phyloP scores from a whole-genome alignment of 2,329 filamentous ascomycete genomes.

The Taxawa tesnikishii region DNA sequence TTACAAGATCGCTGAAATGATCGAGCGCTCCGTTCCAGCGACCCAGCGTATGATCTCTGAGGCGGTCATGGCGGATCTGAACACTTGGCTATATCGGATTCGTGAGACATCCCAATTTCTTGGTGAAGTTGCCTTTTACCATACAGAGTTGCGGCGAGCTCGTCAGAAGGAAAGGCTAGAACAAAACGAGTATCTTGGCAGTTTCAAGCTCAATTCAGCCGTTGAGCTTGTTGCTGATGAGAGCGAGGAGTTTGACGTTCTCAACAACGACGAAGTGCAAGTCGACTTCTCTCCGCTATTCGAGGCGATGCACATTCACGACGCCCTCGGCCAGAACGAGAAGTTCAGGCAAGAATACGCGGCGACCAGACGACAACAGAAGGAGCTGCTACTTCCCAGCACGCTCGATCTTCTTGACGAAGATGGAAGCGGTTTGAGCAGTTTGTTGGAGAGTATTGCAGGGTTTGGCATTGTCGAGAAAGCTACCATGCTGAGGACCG shows the following conservation, averaged over 20 bases:
- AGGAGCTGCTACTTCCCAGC: constrained; percentile 72
- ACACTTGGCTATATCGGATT: constrained; percentile 92
- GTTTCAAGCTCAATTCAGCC: constrained; percentile 88
- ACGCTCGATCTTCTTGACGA: constrained; percentile 68
- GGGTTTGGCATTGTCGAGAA: constrained; percentile 96
- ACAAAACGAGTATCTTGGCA: constrained; percentile 58
- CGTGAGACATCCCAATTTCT: constrained; percentile 92
- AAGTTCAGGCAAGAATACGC: constrained; percentile 86
- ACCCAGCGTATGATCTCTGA: constrained; percentile 91
- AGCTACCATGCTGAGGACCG: constrained; percentile 77
- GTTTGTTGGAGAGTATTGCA: constrained; percentile 80
- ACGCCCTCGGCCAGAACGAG: constrained; percentile 83
- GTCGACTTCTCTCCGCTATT: constrained; percentile 92
- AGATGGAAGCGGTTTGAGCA: constrained; percentile 77
- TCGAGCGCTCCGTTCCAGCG: constrained; percentile 86
- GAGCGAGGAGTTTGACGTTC: constrained; percentile 84
- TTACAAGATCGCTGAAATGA: constrained; percentile 88
- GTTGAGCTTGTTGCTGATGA: constrained; percentile 95
- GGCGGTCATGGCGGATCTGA: constrained; percentile 91
- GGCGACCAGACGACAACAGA: constrained; percentile 80
- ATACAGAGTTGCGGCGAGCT: constrained; percentile 75
- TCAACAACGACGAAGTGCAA: constrained; percentile 89
- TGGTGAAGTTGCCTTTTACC: constrained; percentile 92
- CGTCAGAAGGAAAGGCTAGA: constrained; percentile 76
- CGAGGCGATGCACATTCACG: constrained; percentile 91